These are phyloP conservation scores for Ceratobasidium sp. DNA, from an alignment of 1,284 basidiomycete genomes.

Conservation along the genomic window DNA sequence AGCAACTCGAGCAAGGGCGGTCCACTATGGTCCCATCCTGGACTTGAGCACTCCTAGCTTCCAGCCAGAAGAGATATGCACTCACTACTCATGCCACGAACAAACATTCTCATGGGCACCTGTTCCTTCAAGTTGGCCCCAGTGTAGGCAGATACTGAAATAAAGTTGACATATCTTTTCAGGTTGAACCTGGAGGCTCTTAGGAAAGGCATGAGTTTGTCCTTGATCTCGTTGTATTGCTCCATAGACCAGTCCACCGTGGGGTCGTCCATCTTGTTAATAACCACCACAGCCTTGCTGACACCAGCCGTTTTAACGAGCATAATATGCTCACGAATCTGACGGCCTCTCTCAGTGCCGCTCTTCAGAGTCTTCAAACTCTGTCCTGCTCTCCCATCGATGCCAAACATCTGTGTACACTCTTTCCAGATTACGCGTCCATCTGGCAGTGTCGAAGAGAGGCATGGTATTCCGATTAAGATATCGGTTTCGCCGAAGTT, in stretches of 20 bases:
- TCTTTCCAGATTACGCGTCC: conserved; percentile 69
- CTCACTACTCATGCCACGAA: conserved; percentile 84
- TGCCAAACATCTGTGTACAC: conserved; percentile 66
- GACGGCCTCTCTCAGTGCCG: conserved; percentile 85
- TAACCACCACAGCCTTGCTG: conserved; percentile 84
- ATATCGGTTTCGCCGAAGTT: conserved; percentile 64
- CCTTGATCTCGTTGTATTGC: conserved; percentile 89
- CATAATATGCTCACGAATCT: conserved; percentile 98
- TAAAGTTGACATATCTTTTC: conserved; percentile 90
- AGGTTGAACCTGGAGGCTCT: conserved; percentile 90
- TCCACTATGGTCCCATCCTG: conserved; percentile 64
- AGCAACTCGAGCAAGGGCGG: conserved; percentile 85
- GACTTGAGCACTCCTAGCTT: neutral
- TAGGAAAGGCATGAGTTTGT: conserved; percentile 89
- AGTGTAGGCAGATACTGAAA: conserved; percentile 92
- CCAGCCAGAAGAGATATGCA: conserved; percentile 52
- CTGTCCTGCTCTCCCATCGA: conserved; percentile 68
- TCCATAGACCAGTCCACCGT: conserved; percentile 90
- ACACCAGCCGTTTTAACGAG: conserved; percentile 97
- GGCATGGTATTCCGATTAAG: conserved; percentile 63
- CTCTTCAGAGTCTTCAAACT: conserved; percentile 60
- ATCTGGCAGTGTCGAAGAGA: conserved; percentile 69
- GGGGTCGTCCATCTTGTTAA: conserved; percentile 98
- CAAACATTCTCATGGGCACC: conserved; percentile 71
- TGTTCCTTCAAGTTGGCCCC: conserved; percentile 92